Evolutionary conservation across 805 yeast species (phyloP).

Genomic region (Wickerhamia fluorescens): DNA sequence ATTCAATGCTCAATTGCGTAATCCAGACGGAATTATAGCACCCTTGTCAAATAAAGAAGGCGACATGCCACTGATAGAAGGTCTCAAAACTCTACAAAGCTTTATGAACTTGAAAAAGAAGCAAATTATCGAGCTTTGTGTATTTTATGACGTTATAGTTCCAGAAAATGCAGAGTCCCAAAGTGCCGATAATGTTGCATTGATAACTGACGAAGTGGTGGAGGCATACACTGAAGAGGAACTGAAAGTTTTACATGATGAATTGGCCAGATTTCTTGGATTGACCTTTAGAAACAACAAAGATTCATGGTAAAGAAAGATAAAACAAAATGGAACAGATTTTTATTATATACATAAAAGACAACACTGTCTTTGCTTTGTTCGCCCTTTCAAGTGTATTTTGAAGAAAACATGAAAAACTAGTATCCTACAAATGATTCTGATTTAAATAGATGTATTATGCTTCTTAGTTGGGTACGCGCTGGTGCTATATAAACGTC

Average conservation of each 20-base stretch:
- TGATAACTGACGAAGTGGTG: slow-evolving; percentile 15
- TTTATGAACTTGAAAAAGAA: slow-evolving; percentile 42
- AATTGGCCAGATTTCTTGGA: slow-evolving; percentile 65
- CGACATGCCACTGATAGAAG: slow-evolving; percentile 46
- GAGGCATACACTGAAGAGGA: slow-evolving; percentile 37
- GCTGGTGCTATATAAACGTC: too few relatives aligned
- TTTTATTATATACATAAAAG: too few relatives aligned
- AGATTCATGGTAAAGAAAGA: slow-evolving; percentile 38
- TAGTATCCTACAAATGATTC: background rate
- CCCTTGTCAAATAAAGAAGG: slow-evolving; percentile 80
- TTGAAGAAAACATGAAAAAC: too few relatives aligned
- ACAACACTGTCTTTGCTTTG: background rate
- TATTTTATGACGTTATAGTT: slow-evolving; percentile 74
- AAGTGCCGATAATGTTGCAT: background rate
- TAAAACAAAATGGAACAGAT: background rate
- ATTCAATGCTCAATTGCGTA: slow-evolving; percentile 48
- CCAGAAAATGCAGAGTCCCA: slow-evolving; percentile 36
- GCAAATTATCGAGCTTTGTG: slow-evolving; percentile 47
- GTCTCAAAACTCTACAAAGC: slow-evolving; percentile 53
- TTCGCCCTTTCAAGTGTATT: too few relatives aligned
- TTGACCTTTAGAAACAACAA: slow-evolving; percentile 46
- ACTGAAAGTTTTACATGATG: slow-evolving; percentile 49
- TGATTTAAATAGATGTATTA: background rate
- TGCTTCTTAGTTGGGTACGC: too few relatives aligned
- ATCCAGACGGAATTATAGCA: slow-evolving; percentile 41